Evolutionary conservation across 768 basidiomycete species (phyloP).

Genomic region (Trametes cinnabarina): DNA sequence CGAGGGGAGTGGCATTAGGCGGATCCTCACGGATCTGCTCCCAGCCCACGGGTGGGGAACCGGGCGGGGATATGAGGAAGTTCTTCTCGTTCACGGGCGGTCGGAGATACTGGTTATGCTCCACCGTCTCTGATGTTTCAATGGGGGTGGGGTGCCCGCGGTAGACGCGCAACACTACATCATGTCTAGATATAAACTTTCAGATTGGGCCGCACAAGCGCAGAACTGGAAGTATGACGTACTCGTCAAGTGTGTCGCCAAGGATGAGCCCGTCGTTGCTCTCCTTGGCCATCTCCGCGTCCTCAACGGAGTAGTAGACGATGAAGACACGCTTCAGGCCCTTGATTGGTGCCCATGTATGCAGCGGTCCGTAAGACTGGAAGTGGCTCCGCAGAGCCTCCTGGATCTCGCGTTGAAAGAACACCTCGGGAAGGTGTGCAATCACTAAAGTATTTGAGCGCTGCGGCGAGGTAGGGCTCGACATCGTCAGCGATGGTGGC

Average conservation of each 20-base stretch:
- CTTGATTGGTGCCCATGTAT: conserved; percentile 85
- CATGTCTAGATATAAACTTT: conserved; percentile 35
- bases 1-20: conserved; percentile 79
- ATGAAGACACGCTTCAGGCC: conserved; percentile 81
- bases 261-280: conserved; percentile 64
- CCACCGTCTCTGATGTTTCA: conserved; percentile 31
- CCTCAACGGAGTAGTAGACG: conserved; percentile 64
- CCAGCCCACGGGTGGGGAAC: conserved; percentile 97
- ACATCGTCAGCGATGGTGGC: conserved; percentile 19
- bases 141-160: conserved; percentile 72
- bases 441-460: conserved; percentile 85
- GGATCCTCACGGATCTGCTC: conserved; percentile 88
- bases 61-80: conserved; percentile 97
- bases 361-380: conserved; percentile 72
- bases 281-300: conserved; percentile 66
- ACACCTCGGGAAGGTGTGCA: conserved; percentile 68
- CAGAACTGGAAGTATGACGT: conserved; percentile 28
- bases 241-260: conserved; percentile 51
- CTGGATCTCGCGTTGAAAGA: conserved; percentile 73
- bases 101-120: conserved; percentile 50
- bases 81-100: conserved; percentile 87
- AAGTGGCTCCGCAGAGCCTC: conserved; percentile 72
- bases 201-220: not conserved
- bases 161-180: conserved; percentile 62
- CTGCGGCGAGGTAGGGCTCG: conserved; percentile 20